Evolutionary conservation across 2,329 filamentous ascomycete species (phyloP), one percentile per base, ranked within the genome.

Genomic region (Colletotrichum sp.): DNA sequence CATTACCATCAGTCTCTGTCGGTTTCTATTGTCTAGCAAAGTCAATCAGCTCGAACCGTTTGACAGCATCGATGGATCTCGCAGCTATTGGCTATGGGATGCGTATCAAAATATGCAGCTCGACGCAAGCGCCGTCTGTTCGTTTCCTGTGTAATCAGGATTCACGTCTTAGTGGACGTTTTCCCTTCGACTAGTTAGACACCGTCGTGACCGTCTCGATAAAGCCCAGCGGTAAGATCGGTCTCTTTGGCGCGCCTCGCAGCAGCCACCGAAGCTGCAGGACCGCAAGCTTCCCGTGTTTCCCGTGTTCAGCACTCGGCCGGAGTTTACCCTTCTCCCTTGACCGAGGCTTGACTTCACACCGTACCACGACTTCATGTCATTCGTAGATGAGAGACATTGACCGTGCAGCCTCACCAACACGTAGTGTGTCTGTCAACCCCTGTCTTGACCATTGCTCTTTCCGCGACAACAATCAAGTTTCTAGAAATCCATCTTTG

Each of bases 261-360:
- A 10, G 24, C 55, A 66, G 36, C 68, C 52, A 62, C 38, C 28
- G n/a, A 43, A 72, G 69, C 55, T 56, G 69, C 69, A 72, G 36
- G 55, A 36, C 66, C 56, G 68, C 65, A 65, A 36, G 56, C 62
- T 67, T 67, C 69, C n/a, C 38, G 34, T 61, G n/a, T 24, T 52
- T 52, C n/a, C 30, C 21, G 32, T 34, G 28, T 30, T 34, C n/a
- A 34, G 58, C 36, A 58, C n/a, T 52, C 43, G 43, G 56, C 70
- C 70, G 70, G 43, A 18, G 64, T 73, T 75, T 75, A 67, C 48
- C 69, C 30, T 56, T 24, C 10, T 30, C 58, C 52, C 48, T 15
- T 32, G 55, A n/a, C 73, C 28, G 10, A 65, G 68, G 58, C 56
- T 76, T 69, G 43, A 69, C 56, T 36, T 75, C 36, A 67, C 28